Base-by-base conservation (phyloP, 1,284 basidiomycete genomes). In the Heterobasidion occidentale region DNA sequence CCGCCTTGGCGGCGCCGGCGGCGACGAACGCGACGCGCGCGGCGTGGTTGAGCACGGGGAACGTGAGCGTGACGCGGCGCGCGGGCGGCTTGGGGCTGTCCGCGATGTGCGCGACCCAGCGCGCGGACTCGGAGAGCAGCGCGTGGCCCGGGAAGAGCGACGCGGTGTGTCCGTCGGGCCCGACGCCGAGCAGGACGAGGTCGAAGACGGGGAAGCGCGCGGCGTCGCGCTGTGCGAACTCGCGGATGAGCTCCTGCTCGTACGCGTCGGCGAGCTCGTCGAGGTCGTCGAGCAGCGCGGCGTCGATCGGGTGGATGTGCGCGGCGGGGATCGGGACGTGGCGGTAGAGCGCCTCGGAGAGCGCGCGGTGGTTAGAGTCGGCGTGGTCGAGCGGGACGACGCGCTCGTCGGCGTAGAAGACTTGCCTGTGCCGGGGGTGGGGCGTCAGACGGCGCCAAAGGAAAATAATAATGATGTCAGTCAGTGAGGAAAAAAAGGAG, bases 361-460 rank as follows among this genome's bases (percentile, higher is more conserved):
- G 93, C 53, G 93, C 81, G 9, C 72, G 68, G 75, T 96, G 94
- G 74, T 99, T 99, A 46, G 92, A 94, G 69, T 98, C 95, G 55
- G 86, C 79, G 68, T 97, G 81, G 74, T 95, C 87, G 65, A 98
- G 85, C 0, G 94, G 93, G 12, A 99, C 97, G 56, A 89, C 85
- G 56, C 97, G 91, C 76, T 99, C 97, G 71, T 99, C 97, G 54
- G 88, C 94, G 71, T 98, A 99, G 76, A 91, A 99, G 65, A 99
- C 86, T 65, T 98, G 93, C 95, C 95, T 98, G 70, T 48, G 34
- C n/a, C 48, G 19, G 3, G 15, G 19, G 33, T 49, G 17, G n/a
- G n/a, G 19, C 38, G 12, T 46, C 52, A 35, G 14, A 52, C 19
- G n/a, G 15, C 11, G 42, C 11, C 51, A 38, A 20, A 38, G 34